phyloP scores from a whole-genome alignment of 176 grass and related monocot species.

The Panicum miliaceum region DNA sequence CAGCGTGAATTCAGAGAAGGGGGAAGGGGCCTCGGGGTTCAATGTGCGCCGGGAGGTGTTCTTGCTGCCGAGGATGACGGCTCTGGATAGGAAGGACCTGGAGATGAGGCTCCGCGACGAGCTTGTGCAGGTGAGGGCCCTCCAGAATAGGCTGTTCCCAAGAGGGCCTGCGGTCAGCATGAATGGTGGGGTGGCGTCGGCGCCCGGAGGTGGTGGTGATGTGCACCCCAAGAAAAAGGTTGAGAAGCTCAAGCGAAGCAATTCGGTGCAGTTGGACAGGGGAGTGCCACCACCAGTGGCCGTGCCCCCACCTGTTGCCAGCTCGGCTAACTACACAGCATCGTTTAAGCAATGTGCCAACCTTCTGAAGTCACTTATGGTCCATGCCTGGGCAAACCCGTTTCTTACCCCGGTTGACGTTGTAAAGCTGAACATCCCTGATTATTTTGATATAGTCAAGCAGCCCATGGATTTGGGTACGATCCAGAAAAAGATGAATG shows the following conservation, averaged over 20 bases:
- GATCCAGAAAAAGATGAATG: slow-evolving; percentile 67
- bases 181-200: slow-evolving; percentile 37
- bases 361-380: slow-evolving; percentile 83
- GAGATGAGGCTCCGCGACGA: slow-evolving; percentile 62
- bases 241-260: slow-evolving; percentile 50
- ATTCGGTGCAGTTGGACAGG: slow-evolving; percentile 60
- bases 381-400: slow-evolving; percentile 50
- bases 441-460: slow-evolving; percentile 89
- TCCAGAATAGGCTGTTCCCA: slow-evolving; percentile 57
- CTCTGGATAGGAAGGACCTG: slow-evolving; percentile 57
- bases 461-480: slow-evolving; percentile 97
- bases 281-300: slow-evolving; percentile 18
- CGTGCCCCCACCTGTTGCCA: slow-evolving; percentile 35
- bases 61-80: slow-evolving; percentile 58
- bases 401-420: slow-evolving; percentile 86
- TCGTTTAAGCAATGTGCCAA: slow-evolving; percentile 70
- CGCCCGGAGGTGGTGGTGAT: slow-evolving; percentile 39
- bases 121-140: slow-evolving; percentile 59
- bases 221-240: slow-evolving; percentile 45
- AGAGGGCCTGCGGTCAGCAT: slow-evolving; percentile 33
- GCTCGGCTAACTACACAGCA: slow-evolving; percentile 52
- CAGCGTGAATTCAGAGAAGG: slow-evolving; percentile 43
- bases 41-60: slow-evolving; percentile 57
- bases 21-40: slow-evolving; percentile 34
- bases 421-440: slow-evolving; percentile 78